Evolutionary conservation across 495 filamentous ascomycete species (phyloP), one percentile per base, ranked within the genome.

Genomic region (Lophiotrema nucula): DNA sequence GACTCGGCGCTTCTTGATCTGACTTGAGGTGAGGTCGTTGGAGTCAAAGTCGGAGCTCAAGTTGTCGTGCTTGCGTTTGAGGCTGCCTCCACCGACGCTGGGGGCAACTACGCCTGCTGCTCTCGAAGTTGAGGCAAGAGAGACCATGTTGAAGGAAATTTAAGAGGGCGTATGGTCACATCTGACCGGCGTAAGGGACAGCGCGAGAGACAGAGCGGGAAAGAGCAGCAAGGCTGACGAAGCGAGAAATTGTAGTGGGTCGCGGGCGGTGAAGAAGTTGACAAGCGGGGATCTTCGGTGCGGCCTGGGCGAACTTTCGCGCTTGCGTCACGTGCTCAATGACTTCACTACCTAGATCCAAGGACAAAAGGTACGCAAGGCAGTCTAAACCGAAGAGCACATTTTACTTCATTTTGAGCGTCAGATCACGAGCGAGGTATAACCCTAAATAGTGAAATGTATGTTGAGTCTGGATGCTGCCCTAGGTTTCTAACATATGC

Each of bases 1-100:
- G 24, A 96, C 63, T 39, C 52, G 49, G 19, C 35, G 66, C 13
- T 47, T 39, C 37, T 68, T 66, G 23, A 74, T 73, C 31, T 75
- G 75, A 53, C 69, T 77, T 22, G 73, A 74, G 28, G 70, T 64
- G 19, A 68, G 69, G 10, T 41, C 15, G 10, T 67, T 67, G 37
- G 19, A 11, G 28, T 62, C 55, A 47, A 50, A 54, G 47, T 81
- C 72, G 38, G 70, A 67, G 37, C 73, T 74, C 21, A 73, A 51
- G 28, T 62, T 52, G 35, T 23, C 16, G 5, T 77, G 73, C 45
- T 69, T 71, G 45, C 62, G 65, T 44, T 65, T 68, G 23, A 61
- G 63, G 63, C 63, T 66, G 52, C 58, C 58, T n/a, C n/a, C n/a
- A 45, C 57, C 62, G 18, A 44, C 43, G 53, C 37, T 65, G 62